Base-by-base conservation (phyloP, 1,139 yeast genomes). In the Protomyces arabidopsidicola region DNA sequence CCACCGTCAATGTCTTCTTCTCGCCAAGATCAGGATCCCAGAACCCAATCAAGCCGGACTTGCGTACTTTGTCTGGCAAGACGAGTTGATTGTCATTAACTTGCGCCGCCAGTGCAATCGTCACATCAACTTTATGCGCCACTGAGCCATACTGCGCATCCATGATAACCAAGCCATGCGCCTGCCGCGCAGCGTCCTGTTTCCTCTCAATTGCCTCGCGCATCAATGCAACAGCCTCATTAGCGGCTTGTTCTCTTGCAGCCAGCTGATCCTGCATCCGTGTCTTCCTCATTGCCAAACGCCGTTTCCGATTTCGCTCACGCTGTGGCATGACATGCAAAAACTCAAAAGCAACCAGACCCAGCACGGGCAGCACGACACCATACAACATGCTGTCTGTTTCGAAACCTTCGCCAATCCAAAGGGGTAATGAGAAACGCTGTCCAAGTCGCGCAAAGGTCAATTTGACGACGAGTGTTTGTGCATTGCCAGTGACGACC, bases 21-120 rank as follows among this genome's bases (percentile, higher is more conserved):
- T 60, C 59, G 36, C 65, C 66, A 50, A 50, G 63, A 51, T 50
- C 66, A 14, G 66, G 66, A 51, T 64, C 64, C 66, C 66, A 64
- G 50, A 64, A 56, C 36, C 60, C 64, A 12, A 53, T 38, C 35
- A 55, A 6, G 31, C 27, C 42, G 35, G 64, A 42, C 27, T 63
- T 63, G 4, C 61, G 38, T 12, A 38, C 34, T 14, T 51, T 55
- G 16, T 53, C 45, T 16, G 63, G 60, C 18, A 63, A 16, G 1
- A 53, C 53, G 53, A 63, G 52, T 39, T 63, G 65, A 38, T 56
- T 58, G 10, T 63, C 63, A 38, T 58, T 58, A 45, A 63, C 31
- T 16, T 55, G 60, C 16, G 65, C 63, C 3, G 65, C 65, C 16
- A 63, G 35, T 14, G 65, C 60, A n/a, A 59, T 53, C 36, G 65